phyloP scores from a whole-genome alignment of 2,329 filamentous ascomycete genomes.

The Colletotrichum salicis region DNA sequence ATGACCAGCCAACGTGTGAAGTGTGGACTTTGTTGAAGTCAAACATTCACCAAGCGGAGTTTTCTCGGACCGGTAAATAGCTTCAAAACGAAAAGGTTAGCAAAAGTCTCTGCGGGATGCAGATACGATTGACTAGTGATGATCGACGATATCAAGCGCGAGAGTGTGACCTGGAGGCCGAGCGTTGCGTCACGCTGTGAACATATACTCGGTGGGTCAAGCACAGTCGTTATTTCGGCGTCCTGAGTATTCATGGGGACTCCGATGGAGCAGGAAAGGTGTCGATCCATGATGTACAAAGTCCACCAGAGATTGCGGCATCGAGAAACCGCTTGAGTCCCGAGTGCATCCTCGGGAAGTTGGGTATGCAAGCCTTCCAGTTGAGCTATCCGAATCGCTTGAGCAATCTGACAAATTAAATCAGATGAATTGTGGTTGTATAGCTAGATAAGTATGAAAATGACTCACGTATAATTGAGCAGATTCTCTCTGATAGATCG shows the following conservation, averaged over 20 bases:
- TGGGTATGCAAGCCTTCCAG: conserved; percentile 54
- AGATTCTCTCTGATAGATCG: conserved; percentile 48
- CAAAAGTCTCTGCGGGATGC: fast-evolving
- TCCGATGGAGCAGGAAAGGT: conserved; percentile 52
- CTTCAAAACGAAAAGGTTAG: conserved; percentile 33
- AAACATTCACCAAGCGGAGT: conserved; percentile 46
- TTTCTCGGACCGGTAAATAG: conserved; percentile 48
- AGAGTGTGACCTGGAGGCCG: conserved; percentile 49
- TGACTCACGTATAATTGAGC: conserved; percentile 40
- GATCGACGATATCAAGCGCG: conserved; percentile 48
- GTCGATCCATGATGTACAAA: conserved; percentile 52
- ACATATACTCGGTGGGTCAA: conserved; percentile 41
- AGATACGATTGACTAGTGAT: conserved; percentile 43
- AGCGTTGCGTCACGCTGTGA: conserved; percentile 44
- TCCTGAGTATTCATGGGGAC: conserved; percentile 51
- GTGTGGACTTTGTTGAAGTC: conserved; percentile 47
- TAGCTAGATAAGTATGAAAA: not conserved
- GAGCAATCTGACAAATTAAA: conserved; percentile 44
- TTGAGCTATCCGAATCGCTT: conserved; percentile 53
- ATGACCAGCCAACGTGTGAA: conserved; percentile 49
- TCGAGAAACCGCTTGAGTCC: conserved; percentile 42
- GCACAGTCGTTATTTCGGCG: conserved; percentile 46
- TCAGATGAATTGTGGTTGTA: not conserved
- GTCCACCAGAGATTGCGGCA: conserved; percentile 55
- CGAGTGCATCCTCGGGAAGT: conserved; percentile 49